Evolutionary conservation across 2,329 filamentous ascomycete genomes (phyloP), one percentile per base, ranked within the genome.

Genomic region (Arthroderma sp.): DNA sequence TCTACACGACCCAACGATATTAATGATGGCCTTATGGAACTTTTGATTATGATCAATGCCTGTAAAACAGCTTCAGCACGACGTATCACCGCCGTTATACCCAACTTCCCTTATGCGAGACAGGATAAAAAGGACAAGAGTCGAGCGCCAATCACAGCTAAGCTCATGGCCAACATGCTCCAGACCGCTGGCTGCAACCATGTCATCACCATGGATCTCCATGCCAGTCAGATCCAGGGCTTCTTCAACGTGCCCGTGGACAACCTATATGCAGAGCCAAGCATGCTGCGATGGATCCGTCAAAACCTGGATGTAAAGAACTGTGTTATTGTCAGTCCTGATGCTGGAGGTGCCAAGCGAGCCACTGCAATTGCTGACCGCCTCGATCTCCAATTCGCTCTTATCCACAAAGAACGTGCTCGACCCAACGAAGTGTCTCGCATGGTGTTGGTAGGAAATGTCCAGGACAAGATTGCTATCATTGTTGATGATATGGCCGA

Each of bases 71-170:
- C 82, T 36, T 84, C 80, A 32, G 89, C 89, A 8, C 80, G 88
- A 52, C 84, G 89, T 52, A 94, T 96, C 67, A 95, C 89, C 22
- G 89, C 87, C 51, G 85, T 95, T 52, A 84, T 95, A 42, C 89
- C 89, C 53, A 95, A 94, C 67, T 96, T 94, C 67, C 88, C 88
- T 29, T 96, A 96, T 60, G 88, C 89, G 9, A 80, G 89, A 41
- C 89, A 96, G 68, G 91, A 96, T 66, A 96, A 96, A 73, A 96
- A 96, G 69, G 88, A 94, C 70, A 84, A 85, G 72, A 91, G 83
- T 45, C 80, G 89, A 52, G 89, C 91, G n/a, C 89, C 91, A 36
- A 98, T 96, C 63, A 93, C 85, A 36, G 89, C 89, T 22, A 93
- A 91, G 64, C 74, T 96, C 44, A 93, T 95, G 68, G 89, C 89